Conservation (phyloP, 1,284 basidiomycete genomes). For the Nidula niveotomentosa region DNA sequence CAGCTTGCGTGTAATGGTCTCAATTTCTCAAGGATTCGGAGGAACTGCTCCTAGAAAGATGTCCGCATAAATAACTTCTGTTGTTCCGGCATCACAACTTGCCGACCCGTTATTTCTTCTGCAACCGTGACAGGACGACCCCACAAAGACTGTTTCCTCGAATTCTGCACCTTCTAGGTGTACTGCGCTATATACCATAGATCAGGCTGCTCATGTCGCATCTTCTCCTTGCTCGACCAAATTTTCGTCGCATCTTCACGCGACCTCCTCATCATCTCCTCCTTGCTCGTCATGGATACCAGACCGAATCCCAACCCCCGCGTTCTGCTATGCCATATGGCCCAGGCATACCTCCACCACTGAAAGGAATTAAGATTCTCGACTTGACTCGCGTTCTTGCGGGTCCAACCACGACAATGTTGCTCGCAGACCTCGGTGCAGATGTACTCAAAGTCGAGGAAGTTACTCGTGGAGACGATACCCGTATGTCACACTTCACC, state of each 20-base stretch:
- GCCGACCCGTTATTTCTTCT: too few relatives aligned
- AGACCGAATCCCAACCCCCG: slow-evolving; percentile 7
- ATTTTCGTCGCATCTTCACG: neutral
- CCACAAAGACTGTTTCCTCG: too few relatives aligned
- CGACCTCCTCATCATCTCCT: neutral
- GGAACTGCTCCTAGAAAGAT: too few relatives aligned
- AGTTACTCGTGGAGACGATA: slow-evolving; percentile 85
- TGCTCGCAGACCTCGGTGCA: slow-evolving; percentile 85
- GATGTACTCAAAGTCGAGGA: slow-evolving; percentile 94
- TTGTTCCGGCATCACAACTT: too few relatives aligned
- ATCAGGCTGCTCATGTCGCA: too few relatives aligned
- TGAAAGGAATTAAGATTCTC: slow-evolving; percentile 78
- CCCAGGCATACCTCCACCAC: slow-evolving; percentile 70
- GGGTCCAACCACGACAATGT: slow-evolving; percentile 89
- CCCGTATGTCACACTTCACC: slow-evolving; percentile 46
- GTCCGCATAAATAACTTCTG: too few relatives aligned
- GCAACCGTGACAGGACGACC: too few relatives aligned
- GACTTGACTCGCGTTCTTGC: slow-evolving; percentile 90
- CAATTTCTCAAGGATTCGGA: too few relatives aligned
- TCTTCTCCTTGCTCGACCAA: too few relatives aligned
- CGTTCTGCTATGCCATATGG: slow-evolving; percentile 23
- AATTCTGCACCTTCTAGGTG: too few relatives aligned
- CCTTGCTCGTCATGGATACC: neutral
- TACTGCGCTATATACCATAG: too few relatives aligned
- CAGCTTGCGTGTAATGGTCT: too few relatives aligned